Evolutionary conservation across 768 basidiomycete genomes (phyloP).

Genomic region (Clathrus columnatus): DNA sequence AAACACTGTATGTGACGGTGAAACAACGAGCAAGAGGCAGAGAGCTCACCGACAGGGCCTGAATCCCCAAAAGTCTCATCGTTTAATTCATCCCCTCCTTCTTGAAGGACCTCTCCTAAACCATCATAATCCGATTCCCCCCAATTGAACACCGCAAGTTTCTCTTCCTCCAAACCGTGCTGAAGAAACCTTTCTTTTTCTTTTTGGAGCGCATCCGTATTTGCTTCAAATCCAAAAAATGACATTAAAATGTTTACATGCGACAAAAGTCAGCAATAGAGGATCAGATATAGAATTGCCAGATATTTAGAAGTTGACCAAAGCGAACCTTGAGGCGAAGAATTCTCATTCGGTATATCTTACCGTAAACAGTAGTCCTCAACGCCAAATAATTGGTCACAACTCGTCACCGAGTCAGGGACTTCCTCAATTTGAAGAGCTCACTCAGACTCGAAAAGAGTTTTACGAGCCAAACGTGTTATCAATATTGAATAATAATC

Average conservation of each 20-base stretch:
- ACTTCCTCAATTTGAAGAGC: too few species aligned
- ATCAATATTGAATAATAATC: background rate
- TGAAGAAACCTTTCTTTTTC: slow-evolving; percentile 51
- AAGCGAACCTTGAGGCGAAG: background rate
- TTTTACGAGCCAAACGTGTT: background rate
- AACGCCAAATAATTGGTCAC: background rate
- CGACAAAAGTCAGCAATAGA: background rate
- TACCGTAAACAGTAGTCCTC: background rate
- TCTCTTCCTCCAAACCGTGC: slow-evolving; percentile 44
- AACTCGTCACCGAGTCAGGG: background rate
- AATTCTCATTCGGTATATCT: background rate
- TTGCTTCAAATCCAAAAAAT: slow-evolving; percentile 69
- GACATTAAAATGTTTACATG: slow-evolving; percentile 42
- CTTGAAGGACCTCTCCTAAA: slow-evolving; percentile 77
- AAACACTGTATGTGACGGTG: slow-evolving; percentile 10
- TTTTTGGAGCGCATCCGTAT: slow-evolving; percentile 46
- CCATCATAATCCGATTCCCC: slow-evolving; percentile 87
- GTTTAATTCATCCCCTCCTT: slow-evolving; percentile 88
- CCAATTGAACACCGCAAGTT: slow-evolving; percentile 89
- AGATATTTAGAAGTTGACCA: background rate
- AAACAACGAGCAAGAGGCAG: slow-evolving; percentile 8
- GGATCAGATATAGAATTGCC: background rate
- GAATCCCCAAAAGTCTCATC: slow-evolving; percentile 89
- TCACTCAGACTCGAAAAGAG: too few species aligned
- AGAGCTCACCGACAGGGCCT: slow-evolving; percentile 59